phyloP scores from a whole-genome alignment of 108 stramenopile genomes.

The Nitzschia inconspicua region DNA sequence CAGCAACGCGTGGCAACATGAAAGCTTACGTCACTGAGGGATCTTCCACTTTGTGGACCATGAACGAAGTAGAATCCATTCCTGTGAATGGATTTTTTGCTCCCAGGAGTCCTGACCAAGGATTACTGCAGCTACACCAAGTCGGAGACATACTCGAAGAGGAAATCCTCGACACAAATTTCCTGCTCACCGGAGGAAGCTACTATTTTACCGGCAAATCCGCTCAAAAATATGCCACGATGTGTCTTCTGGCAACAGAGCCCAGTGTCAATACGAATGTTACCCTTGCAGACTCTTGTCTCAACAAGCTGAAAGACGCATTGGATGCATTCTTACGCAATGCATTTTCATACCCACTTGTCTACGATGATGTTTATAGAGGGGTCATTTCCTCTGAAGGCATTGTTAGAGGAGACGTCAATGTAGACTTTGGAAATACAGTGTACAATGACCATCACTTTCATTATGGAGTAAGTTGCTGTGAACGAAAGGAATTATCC shows the following conservation, averaged over 20 bases:
- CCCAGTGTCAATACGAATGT: background rate
- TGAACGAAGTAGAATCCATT: background rate
- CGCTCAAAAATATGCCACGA: background rate
- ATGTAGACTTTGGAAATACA: background rate
- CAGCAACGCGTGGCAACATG: background rate
- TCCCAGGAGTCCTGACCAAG: no score
- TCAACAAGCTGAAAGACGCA: background rate
- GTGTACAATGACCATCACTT: constrained; percentile 11
- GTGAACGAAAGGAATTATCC: no score
- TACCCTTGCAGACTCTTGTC: background rate
- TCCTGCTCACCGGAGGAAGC: background rate
- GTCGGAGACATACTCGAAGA: background rate
- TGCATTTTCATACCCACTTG: background rate
- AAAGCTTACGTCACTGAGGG: background rate
- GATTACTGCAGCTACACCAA: no score
- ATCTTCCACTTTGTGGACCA: background rate
- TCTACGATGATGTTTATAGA: background rate
- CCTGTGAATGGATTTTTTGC: background rate
- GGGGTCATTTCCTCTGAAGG: background rate
- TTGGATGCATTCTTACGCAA: background rate
- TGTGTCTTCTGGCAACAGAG: constrained; percentile 1
- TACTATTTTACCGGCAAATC: background rate
- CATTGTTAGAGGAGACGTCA: background rate
- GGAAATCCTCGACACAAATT: background rate
- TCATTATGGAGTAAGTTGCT: no score